Evolutionary conservation across 768 basidiomycete species (phyloP).

Genomic region (Candolleomyces aberdarensis): DNA sequence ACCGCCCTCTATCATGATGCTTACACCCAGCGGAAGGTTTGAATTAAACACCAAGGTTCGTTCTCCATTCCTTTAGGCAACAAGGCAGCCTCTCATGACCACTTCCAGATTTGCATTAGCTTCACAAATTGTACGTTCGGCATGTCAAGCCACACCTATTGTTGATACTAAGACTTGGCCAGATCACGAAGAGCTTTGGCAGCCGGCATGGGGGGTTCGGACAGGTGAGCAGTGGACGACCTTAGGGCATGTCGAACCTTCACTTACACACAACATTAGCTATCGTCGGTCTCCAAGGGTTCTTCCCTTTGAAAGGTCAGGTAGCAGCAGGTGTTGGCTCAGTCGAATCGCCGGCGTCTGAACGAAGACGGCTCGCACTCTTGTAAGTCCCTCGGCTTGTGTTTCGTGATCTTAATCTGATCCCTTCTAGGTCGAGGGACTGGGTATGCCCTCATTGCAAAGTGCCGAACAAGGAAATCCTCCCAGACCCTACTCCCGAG

Average conservation of each 20-base stretch:
- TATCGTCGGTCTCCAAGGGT: slow-evolving; percentile 84
- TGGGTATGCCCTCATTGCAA: slow-evolving; percentile 80
- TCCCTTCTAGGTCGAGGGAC: slow-evolving; percentile 58
- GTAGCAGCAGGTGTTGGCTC: slow-evolving; percentile 86
- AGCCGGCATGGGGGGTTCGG: slow-evolving; percentile 97
- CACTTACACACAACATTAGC: slow-evolving; percentile 37
- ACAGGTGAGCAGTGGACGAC: slow-evolving; percentile 56
- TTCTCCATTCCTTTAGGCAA: slow-evolving; percentile 2
- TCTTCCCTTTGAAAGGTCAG: slow-evolving; percentile 87
- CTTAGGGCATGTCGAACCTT: not conserved
- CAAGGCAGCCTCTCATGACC: not conserved
- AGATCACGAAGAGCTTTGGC: slow-evolving; percentile 98
- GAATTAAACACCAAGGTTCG: slow-evolving; percentile 92
- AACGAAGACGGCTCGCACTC: slow-evolving; percentile 74
- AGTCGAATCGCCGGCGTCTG: slow-evolving; percentile 69
- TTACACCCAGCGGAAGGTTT: slow-evolving; percentile 96
- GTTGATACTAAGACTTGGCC: slow-evolving; percentile 13
- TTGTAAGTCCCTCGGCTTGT: slow-evolving; percentile 46
- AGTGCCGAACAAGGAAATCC: slow-evolving; percentile 59
- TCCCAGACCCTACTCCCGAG: slow-evolving; percentile 57
- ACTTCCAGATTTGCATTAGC: slow-evolving; percentile 79
- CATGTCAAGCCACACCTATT: not conserved
- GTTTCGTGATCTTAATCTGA: not conserved
- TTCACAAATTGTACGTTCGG: slow-evolving; percentile 71
- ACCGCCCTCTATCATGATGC: slow-evolving; percentile 92